A percentile compares a stretch with the other conserved stretches of the same genome.
These are phyloP conservation scores for Wolfiporia cocos DNA, from an alignment of 1,284 basidiomycete species.

Conservation along the genomic window DNA sequence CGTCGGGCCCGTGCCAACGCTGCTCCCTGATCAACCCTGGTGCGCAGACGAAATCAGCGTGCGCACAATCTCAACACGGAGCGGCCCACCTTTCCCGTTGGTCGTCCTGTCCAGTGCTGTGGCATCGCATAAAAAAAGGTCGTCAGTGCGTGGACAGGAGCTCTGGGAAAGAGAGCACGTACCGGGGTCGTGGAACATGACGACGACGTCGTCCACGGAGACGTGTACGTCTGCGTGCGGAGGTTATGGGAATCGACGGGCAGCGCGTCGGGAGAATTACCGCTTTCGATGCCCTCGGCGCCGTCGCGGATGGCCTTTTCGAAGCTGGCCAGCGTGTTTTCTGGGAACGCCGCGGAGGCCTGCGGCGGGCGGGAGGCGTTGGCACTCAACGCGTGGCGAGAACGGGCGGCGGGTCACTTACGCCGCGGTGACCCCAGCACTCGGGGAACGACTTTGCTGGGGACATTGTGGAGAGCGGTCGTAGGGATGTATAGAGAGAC, in stretches of 20 bases:
- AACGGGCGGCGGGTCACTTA: too few species aligned
- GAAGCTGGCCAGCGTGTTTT: slow-evolving; percentile 92
- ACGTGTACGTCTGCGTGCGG: slow-evolving; percentile 87
- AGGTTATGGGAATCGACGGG: slow-evolving; percentile 39
- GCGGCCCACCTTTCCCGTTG: slow-evolving; percentile 52
- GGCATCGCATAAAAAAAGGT: slow-evolving; percentile 3
- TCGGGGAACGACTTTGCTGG: slow-evolving; percentile 34
- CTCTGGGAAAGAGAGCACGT: slow-evolving; percentile 25
- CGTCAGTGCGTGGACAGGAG: slow-evolving; percentile 10
- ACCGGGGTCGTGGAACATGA: slow-evolving; percentile 97
- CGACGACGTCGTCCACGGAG: slow-evolving; percentile 81
- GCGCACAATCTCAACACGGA: too few species aligned
- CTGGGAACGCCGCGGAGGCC: slow-evolving; percentile 85
- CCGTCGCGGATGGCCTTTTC: slow-evolving; percentile 90
- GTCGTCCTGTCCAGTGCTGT: slow-evolving; percentile 66
- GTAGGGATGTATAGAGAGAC: slow-evolving; percentile 1
- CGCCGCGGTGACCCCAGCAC: slow-evolving; percentile 94
- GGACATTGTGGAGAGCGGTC: slow-evolving; percentile 10
- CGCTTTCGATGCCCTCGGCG: slow-evolving; percentile 92
- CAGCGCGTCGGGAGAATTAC: slow-evolving; percentile 43
- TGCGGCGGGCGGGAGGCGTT: slow-evolving; percentile 25
- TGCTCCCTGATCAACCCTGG: slow-evolving; percentile 64
- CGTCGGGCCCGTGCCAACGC: slow-evolving; percentile 66
- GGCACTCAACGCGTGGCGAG: slow-evolving; percentile 8
- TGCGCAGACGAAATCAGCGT: too few species aligned